Conservation (phyloP, 2,329 filamentous ascomycete species). For the Talaromyces amestolkiae region DNA sequence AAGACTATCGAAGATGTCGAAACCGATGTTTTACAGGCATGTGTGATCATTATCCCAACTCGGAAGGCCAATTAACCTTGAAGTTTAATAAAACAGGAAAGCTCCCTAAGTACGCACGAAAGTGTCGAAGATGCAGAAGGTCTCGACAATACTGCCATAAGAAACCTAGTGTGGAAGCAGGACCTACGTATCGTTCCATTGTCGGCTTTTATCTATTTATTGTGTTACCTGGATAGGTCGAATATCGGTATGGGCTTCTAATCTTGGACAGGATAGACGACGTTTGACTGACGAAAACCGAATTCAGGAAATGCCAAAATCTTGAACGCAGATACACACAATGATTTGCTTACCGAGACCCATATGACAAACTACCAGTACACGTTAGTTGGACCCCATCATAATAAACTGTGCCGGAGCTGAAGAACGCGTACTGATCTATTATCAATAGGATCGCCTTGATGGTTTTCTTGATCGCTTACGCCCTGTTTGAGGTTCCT, state of each 20-base stretch:
- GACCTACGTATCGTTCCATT: conserved; percentile 64
- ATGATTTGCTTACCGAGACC: conserved; percentile 63
- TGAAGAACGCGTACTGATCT: conserved; percentile 3
- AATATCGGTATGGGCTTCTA: conserved; percentile 57
- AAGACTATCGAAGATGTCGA: conserved; percentile 7
- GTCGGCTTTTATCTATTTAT: conserved; percentile 62
- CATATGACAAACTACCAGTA: conserved; percentile 62
- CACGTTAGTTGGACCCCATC: conserved; percentile 38
- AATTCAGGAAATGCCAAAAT: conserved; percentile 59
- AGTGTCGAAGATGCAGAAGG: background rate
- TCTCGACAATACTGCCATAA: background rate
- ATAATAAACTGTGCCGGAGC: background rate
- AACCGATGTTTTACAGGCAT: conserved; percentile 2
- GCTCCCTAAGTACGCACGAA: background rate
- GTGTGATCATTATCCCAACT: background rate
- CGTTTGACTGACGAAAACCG: background rate
- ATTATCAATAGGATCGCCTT: conserved; percentile 39
- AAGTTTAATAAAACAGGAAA: background rate
- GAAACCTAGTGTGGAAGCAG: conserved; percentile 51
- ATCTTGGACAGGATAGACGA: background rate
- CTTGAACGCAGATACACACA: conserved; percentile 57
- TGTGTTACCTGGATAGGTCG: conserved; percentile 66
- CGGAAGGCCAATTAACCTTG: background rate
- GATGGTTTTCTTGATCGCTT: conserved; percentile 50
- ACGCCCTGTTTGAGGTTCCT: conserved; percentile 51